phyloP scores from a whole-genome alignment of 176 grass and related monocot species.

The Zizania latifolia region DNA sequence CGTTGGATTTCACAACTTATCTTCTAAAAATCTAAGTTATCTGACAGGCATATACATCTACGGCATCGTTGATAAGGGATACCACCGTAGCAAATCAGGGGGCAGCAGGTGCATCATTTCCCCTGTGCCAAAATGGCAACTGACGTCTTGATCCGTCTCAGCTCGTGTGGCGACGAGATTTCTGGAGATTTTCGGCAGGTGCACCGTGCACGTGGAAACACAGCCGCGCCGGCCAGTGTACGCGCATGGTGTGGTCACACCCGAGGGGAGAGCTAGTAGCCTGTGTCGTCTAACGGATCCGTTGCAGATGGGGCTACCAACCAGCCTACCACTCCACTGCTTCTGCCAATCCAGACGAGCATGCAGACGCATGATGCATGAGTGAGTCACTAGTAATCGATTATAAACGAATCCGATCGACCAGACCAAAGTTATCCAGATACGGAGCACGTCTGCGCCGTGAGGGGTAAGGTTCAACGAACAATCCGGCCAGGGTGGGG shows the following conservation, averaged over 20 bases:
- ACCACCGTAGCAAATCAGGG: background rate
- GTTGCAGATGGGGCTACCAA: background rate
- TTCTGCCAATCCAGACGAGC: background rate
- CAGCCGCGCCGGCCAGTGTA: background rate
- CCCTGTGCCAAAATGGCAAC: background rate
- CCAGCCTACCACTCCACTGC: background rate
- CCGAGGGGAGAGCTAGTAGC: background rate
- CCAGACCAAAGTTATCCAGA: background rate
- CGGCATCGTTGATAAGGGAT: background rate
- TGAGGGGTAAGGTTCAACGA: constrained; percentile 8
- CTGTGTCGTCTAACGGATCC: background rate
- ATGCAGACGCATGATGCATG: background rate
- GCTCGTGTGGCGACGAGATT: background rate
- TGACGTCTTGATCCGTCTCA: background rate
- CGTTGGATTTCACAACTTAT: background rate
- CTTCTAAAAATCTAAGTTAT: background rate
- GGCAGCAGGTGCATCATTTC: background rate
- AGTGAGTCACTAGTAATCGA: background rate
- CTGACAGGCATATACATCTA: background rate
- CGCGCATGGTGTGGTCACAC: background rate
- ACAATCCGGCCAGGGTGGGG: background rate
- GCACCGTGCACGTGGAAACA: constrained; percentile 5
- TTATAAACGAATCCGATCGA: background rate
- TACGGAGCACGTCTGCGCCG: background rate
- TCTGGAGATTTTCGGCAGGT: background rate